Evolutionary conservation across 75 land plant genomes (phyloP).

Genomic region (Sequoia sempervirens): DNA sequence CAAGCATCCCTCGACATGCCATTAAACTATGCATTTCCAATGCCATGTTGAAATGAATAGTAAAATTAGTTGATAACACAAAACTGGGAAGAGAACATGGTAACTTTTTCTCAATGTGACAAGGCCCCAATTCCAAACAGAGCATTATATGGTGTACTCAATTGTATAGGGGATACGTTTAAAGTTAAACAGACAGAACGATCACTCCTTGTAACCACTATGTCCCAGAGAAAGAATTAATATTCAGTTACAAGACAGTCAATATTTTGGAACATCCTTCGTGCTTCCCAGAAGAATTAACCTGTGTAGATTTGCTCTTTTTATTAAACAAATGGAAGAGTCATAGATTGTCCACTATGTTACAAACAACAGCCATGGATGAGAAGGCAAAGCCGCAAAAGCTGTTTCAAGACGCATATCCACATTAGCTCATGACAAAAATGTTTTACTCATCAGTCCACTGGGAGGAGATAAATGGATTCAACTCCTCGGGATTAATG

Average conservation of each 20-base stretch:
- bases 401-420: background rate
- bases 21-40: no score
- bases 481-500: background rate
- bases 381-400: background rate
- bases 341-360: background rate
- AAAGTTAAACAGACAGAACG: background rate
- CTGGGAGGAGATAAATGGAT: constrained; percentile 2
- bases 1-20: background rate
- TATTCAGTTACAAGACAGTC: background rate
- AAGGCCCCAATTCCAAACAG: background rate
- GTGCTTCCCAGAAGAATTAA: background rate
- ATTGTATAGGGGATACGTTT: background rate
- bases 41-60: no score
- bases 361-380: background rate
- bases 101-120: background rate
- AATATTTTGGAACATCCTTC: background rate
- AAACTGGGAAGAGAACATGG: background rate
- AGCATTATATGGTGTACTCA: background rate
- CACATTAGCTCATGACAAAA: background rate
- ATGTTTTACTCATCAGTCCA: constrained; percentile 1
- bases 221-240: background rate
- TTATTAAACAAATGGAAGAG: background rate
- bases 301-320: background rate
- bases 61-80: background rate
- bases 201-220: background rate